These are phyloP conservation scores for Astraeus odoratus DNA, from an alignment of 768 basidiomycete species.

Conservation along the genomic window DNA sequence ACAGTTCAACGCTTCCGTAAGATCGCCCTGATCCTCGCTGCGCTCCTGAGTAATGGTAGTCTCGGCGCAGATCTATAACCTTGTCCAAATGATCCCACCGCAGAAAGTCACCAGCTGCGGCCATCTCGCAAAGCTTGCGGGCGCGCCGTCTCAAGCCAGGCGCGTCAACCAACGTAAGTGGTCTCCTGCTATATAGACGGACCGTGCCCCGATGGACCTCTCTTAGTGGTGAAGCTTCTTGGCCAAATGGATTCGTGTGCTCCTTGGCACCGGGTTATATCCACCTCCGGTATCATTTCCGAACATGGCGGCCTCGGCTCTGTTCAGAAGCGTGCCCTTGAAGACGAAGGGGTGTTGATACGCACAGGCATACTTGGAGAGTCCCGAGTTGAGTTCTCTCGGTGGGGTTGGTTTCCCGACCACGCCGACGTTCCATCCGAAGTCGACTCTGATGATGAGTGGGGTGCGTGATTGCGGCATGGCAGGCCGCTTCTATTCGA, in stretches of 20 bases:
- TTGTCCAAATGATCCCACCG: slow-evolving; percentile 60
- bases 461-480: slow-evolving; percentile 21
- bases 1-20: slow-evolving; percentile 16
- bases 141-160: slow-evolving; percentile 67
- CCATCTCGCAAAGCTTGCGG: slow-evolving; percentile 71
- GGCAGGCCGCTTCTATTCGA: too few relatives aligned
- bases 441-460: slow-evolving; percentile 13
- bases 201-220: neutral
- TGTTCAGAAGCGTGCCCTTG: slow-evolving; percentile 59
- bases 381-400: slow-evolving; percentile 45
- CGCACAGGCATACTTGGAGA: slow-evolving; percentile 43
- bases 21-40: neutral
- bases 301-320: slow-evolving; percentile 68
- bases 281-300: slow-evolving; percentile 61
- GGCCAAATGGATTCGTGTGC: slow-evolving; percentile 53
- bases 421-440: slow-evolving; percentile 4
- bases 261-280: slow-evolving; percentile 75
- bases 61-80: slow-evolving; percentile 52
- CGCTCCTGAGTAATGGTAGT: neutral
- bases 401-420: slow-evolving; percentile 61
- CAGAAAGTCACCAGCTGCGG: slow-evolving; percentile 66
- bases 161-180: slow-evolving; percentile 72
- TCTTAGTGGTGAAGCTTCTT: slow-evolving; percentile 64
- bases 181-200: neutral
- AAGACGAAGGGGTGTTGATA: slow-evolving; percentile 73